These are phyloP conservation scores for Neonectria punicea DNA, from an alignment of 2,329 filamentous ascomycete genomes.

Conservation along the genomic window DNA sequence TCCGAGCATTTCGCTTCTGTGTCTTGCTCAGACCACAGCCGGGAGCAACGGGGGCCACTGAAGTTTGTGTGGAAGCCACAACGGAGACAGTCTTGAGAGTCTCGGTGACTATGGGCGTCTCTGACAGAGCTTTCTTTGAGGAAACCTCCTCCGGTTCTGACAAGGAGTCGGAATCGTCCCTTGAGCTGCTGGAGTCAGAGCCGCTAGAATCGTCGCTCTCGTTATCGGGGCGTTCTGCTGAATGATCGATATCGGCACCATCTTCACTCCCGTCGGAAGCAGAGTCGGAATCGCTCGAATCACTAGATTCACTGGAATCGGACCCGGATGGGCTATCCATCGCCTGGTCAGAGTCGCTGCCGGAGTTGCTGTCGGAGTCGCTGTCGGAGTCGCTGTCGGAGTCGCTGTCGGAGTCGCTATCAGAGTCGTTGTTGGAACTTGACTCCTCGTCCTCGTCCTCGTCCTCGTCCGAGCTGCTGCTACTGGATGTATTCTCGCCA, in stretches of 20 bases:
- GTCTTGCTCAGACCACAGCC: conserved; percentile 55
- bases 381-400: conserved; percentile 1
- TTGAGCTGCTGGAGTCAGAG: conserved; percentile 33
- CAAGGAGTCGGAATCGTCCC: conserved; percentile 42
- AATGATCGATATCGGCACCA: conserved; percentile 13
- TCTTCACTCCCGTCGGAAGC: conserved; percentile 15
- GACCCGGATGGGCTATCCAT: not conserved
- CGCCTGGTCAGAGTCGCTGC: conserved; percentile 1
- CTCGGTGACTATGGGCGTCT: not conserved
- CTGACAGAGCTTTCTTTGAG: conserved; percentile 42
- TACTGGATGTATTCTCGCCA: conserved; percentile 30
- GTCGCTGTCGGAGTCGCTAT: conserved; percentile 45
- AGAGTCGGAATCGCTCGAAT: conserved; percentile 28
- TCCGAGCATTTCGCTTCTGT: conserved; percentile 63
- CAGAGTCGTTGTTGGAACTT: conserved; percentile 48
- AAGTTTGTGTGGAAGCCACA: not conserved
- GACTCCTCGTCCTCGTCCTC: conserved; percentile 35
- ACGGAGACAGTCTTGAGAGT: not conserved
- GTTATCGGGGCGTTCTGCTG: conserved; percentile 26
- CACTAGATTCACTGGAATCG: conserved; percentile 26
- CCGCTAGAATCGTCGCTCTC: conserved; percentile 35
- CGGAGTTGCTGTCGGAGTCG: conserved; percentile 12
- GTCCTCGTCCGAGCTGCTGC: conserved; percentile 40
- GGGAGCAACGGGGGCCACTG: conserved; percentile 42
- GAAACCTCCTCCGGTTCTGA: conserved; percentile 51